Percentiles rank a stretch among this genome's conserved stretches.
These are phyloP conservation scores for Paecilomyces niveus DNA, from an alignment of 2,329 filamentous ascomycete species.

Conservation along the genomic window DNA sequence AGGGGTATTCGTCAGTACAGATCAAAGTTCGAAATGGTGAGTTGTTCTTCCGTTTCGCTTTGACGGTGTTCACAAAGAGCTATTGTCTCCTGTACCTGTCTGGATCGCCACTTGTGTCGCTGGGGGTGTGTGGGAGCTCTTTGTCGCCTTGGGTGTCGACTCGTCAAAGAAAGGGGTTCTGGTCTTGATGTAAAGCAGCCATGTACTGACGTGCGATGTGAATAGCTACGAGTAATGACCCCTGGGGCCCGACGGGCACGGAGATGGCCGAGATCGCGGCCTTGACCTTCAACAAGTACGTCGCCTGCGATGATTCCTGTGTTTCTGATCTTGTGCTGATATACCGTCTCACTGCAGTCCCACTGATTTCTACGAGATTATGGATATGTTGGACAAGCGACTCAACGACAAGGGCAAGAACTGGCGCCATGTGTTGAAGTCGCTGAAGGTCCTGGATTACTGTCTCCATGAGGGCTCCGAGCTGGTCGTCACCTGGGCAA, in stretches of 20 bases:
- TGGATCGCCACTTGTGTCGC: background rate
- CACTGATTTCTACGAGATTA: constrained; percentile 97
- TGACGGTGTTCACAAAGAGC: background rate
- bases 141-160: constrained; percentile 14
- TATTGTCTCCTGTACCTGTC: background rate
- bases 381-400: constrained; percentile 99
- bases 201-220: background rate
- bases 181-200: background rate
- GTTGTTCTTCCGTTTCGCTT: constrained; percentile 31
- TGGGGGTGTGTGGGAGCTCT: constrained; percentile 2
- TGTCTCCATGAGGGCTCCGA: constrained; percentile 96
- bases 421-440: constrained; percentile 97
- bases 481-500: constrained; percentile 92
- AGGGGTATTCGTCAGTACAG: constrained; percentile 93
- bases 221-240: constrained; percentile 93
- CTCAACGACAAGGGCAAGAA: constrained; percentile 99
- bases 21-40: constrained; percentile 97
- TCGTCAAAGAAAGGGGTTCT: background rate
- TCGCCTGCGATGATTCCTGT: constrained; percentile 9
- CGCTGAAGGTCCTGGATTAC: constrained; percentile 95
- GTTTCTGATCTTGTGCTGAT: background rate
- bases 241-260: constrained; percentile 94
- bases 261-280: constrained; percentile 99
- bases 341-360: constrained; percentile 51
- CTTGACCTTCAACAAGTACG: constrained; percentile 95